Percentiles rank a stretch among this genome's conserved stretches.
phyloP scores from a whole-genome alignment of 2,329 filamentous ascomycete genomes.

The Graphium sp. region DNA sequence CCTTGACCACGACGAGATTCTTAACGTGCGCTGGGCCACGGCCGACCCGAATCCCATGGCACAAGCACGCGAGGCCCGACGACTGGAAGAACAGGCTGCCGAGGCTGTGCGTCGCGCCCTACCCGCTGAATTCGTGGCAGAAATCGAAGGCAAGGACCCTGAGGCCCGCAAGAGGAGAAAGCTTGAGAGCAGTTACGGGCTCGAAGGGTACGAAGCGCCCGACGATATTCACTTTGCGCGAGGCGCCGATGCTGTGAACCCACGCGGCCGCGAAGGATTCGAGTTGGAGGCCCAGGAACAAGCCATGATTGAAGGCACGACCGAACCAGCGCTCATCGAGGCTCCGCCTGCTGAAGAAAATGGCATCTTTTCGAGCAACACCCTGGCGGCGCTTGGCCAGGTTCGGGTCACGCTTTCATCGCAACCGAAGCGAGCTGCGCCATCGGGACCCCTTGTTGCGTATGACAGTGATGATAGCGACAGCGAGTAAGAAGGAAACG shows the following conservation, averaged over 20 bases:
- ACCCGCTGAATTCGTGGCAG: conserved; percentile 78
- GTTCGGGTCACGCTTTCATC: conserved; percentile 35
- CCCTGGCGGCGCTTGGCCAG: conserved; percentile 59
- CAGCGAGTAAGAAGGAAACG: conserved; percentile 22
- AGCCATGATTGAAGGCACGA: conserved; percentile 35
- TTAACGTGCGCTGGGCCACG: conserved; percentile 96
- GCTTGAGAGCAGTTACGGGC: conserved; percentile 73
- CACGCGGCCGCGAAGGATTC: conserved; percentile 36
- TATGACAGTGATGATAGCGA: conserved; percentile 90
- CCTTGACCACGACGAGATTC: conserved; percentile 76
- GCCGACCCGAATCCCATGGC: conserved; percentile 91
- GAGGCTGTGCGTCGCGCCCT: conserved; percentile 81
- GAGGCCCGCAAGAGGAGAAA: conserved; percentile 78
- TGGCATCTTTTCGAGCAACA: conserved; percentile 69
- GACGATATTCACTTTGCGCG: conserved; percentile 87
- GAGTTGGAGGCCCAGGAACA: conserved; percentile 40
- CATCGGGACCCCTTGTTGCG: conserved; percentile 60
- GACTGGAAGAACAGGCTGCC: conserved; percentile 89
- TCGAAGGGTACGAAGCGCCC: conserved; percentile 84
- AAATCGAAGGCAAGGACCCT: conserved; percentile 82
- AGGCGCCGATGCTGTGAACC: conserved; percentile 51
- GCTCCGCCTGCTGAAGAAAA: conserved; percentile 20
- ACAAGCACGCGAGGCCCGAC: conserved; percentile 74
- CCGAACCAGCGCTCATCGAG: conserved; percentile 27
- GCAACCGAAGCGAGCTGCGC: conserved; percentile 31